A percentile compares a stretch with the other conserved stretches of the same genome.
Conservation (phyloP, 2,329 filamentous ascomycete genomes). For the Paecilomyces sp. region DNA sequence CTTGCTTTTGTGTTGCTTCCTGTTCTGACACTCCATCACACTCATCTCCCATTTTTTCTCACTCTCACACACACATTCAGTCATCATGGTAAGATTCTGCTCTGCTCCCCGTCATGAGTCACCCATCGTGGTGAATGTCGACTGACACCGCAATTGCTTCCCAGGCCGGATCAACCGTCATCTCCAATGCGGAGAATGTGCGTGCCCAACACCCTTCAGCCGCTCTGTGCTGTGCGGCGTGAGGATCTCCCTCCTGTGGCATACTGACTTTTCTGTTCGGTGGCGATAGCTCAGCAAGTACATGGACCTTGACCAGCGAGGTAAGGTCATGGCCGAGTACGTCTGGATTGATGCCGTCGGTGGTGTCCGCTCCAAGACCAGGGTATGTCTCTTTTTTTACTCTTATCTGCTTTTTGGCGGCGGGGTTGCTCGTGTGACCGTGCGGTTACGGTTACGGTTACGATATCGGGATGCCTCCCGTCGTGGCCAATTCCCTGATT, state of each 20-base stretch:
- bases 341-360: constrained; percentile 87
- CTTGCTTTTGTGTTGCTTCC: background rate
- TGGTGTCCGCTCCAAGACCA: constrained; percentile 87
- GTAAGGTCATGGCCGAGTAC: constrained; percentile 86
- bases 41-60: no score
- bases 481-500: background rate
- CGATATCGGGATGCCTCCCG: background rate
- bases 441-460: background rate
- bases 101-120: constrained; percentile 12
- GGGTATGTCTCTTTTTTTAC: constrained; percentile 55
- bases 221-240: background rate
- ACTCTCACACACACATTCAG: background rate
- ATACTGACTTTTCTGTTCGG: constrained; percentile 32
- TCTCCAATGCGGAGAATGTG: constrained; percentile 43
- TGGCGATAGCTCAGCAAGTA: constrained; percentile 75
- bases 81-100: constrained; percentile 19
- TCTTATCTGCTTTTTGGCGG: background rate
- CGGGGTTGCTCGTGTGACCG: background rate
- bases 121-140: background rate
- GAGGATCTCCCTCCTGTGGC: constrained; percentile 6
- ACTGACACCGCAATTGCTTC: background rate
- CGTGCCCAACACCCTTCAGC: constrained; percentile 15
- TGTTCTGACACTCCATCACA: background rate
- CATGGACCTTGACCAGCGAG: constrained; percentile 82
- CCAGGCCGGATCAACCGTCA: constrained; percentile 34